These are phyloP conservation scores for Diaporthe citriasiana DNA, from an alignment of 2,329 filamentous ascomycete species.

Conservation along the genomic window DNA sequence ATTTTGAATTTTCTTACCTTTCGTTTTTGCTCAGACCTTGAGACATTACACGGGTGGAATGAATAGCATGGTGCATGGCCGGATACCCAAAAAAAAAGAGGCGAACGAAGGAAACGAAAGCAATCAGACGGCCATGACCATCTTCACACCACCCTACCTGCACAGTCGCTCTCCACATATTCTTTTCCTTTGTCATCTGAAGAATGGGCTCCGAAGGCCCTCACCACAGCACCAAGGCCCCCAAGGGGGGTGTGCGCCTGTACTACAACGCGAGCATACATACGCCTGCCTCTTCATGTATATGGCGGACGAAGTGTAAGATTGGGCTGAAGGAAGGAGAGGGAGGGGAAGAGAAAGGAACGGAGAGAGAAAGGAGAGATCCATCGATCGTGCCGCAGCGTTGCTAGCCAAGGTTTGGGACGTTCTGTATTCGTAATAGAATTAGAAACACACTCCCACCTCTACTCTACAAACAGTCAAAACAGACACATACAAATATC, in stretches of 20 bases:
- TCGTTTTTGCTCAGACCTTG: slow-evolving; percentile 21
- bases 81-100: background rate
- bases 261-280: background rate
- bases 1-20: slow-evolving; percentile 6
- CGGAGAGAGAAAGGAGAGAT: slow-evolving; percentile 2
- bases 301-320: background rate
- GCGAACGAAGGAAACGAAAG: background rate
- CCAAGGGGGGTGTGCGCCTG: background rate
- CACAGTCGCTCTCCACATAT: slow-evolving; percentile 27
- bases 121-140: slow-evolving; percentile 19
- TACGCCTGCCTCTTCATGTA: background rate
- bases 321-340: background rate
- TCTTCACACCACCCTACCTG: slow-evolving; percentile 14
- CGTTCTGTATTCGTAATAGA: slow-evolving; percentile 40
- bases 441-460: slow-evolving; percentile 41
- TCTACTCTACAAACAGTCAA: slow-evolving; percentile 37
- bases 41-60: slow-evolving; percentile 27
- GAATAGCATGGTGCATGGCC: slow-evolving; percentile 24
- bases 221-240: background rate
- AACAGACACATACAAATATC: slow-evolving; percentile 2
- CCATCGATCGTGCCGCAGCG: slow-evolving; percentile 32
- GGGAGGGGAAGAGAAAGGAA: background rate
- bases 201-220: background rate
- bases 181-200: slow-evolving; percentile 28
- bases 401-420: slow-evolving; percentile 39